phyloP scores from a whole-genome alignment of 495 filamentous ascomycete genomes.

The Neurospora sp. region DNA sequence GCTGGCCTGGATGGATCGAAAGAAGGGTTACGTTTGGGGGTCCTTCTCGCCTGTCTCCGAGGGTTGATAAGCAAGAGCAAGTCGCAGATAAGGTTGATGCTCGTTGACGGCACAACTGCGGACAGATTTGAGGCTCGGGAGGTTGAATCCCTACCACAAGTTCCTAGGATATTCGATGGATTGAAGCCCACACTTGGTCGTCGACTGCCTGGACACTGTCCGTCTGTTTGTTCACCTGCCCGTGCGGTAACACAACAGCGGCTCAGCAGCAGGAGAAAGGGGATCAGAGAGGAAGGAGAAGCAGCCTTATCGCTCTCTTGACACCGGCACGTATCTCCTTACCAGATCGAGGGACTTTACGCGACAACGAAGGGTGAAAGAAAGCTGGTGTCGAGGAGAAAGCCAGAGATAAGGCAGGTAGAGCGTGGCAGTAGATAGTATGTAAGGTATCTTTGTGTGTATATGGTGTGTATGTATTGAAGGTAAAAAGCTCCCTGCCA shows the following conservation, averaged over 20 bases:
- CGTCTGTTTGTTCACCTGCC: neutral
- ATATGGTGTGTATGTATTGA: neutral
- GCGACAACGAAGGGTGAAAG: neutral
- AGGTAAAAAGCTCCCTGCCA: neutral
- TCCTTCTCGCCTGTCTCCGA: neutral
- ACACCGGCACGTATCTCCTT: neutral
- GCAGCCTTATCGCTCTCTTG: neutral
- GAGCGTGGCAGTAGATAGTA: neutral
- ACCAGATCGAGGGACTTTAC: neutral
- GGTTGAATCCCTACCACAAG: neutral
- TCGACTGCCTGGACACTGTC: neutral
- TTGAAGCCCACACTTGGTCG: neutral
- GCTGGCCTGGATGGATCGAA: neutral
- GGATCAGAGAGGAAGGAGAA: neutral
- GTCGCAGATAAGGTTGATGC: constrained; percentile 2
- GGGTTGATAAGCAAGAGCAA: neutral
- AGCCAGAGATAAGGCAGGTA: neutral
- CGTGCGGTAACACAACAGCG: neutral
- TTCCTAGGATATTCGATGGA: neutral
- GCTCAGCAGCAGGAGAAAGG: neutral
- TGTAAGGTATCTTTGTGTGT: neutral
- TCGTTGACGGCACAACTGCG: neutral
- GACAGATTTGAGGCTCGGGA: neutral
- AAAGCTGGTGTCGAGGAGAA: neutral
- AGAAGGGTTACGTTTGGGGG: neutral